Conservation (phyloP, 441 rosid species). For the Pelargonium citronellum region DNA sequence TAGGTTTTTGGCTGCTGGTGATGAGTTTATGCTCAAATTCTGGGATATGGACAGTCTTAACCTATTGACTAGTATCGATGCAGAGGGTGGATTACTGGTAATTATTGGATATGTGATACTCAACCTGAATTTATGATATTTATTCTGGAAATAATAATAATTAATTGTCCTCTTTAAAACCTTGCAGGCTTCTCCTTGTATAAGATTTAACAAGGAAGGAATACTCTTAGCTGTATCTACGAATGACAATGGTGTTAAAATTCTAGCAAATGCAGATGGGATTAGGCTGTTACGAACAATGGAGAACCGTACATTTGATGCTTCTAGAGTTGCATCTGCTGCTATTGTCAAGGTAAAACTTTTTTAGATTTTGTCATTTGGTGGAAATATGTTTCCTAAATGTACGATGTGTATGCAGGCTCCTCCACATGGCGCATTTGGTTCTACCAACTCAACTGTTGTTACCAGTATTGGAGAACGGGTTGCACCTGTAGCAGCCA, state of each 20-base stretch:
- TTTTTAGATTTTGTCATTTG: slow-evolving; percentile 3
- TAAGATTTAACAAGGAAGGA: slow-evolving; percentile 78
- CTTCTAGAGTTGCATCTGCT: slow-evolving; percentile 52
- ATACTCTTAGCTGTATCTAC: slow-evolving; percentile 71
- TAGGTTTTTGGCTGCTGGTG: slow-evolving; percentile 71
- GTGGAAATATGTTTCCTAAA: slow-evolving; percentile 11
- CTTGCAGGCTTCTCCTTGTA: slow-evolving; percentile 67
- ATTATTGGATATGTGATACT: slow-evolving; percentile 9
- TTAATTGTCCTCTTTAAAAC: slow-evolving; percentile 11
- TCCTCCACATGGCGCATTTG: slow-evolving; percentile 41
- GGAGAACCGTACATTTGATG: slow-evolving; percentile 60
- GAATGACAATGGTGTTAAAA: slow-evolving; percentile 59
- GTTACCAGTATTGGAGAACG: slow-evolving; percentile 54
- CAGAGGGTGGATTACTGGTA: slow-evolving; percentile 72
- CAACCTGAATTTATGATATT: not conserved
- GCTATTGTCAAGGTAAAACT: slow-evolving; percentile 52
- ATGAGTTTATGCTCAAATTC: slow-evolving; percentile 55
- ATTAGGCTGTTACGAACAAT: slow-evolving; percentile 49
- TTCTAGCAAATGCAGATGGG: slow-evolving; percentile 74
- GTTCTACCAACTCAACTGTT: slow-evolving; percentile 42
- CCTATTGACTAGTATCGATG: slow-evolving; percentile 46
- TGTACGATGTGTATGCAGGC: slow-evolving; percentile 35
- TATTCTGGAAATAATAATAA: too few relatives aligned
- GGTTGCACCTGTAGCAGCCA: slow-evolving; percentile 44
- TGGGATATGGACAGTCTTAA: slow-evolving; percentile 67